Base-by-base conservation (phyloP, 208 protist genomes). In the Tetramitus jugosus region DNA sequence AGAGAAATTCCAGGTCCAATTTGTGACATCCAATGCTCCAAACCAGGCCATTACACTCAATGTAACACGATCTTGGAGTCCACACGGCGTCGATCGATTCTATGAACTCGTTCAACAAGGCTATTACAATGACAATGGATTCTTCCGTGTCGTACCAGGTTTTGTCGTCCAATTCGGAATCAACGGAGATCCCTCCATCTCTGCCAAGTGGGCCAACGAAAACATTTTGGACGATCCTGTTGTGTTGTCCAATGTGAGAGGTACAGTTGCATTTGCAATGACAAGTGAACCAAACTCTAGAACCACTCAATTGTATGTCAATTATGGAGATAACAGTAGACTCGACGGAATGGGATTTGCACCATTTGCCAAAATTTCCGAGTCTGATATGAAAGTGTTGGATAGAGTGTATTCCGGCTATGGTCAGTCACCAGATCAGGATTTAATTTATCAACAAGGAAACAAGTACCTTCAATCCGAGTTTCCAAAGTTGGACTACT, bases 151-250 rank as follows among this genome's bases (percentile, higher is more conserved):
- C 4, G 39, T 83, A 2, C 64, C 75, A 13, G 49, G 33, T 17
- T 85, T 85, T 52, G 71, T 85, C 35, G 82, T 76, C 0, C 82
- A 85, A 79, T 85, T 78, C 53, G 82, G 82, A 33, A 82, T 85
- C 76, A n/a, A 20, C 8, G 80, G 42, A 33, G 46, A 81, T 31
- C 69, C 80, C 0, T 60, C 8, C 0, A 60, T 45, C 17, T 79
- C 68, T n/a, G 76, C 56, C 2, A 62, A 76, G 39, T 83, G 75
- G 79, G 20, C 6, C 3, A 39, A 76, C 26, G 74, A 33, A 43
- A 61, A 33, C n/a, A 81, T 84, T 42, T 37, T 79, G 62, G 81
- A 84, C 49, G 81, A 84, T 52, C 68, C 68, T 23, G 77, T 77
- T 60, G n/a, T 35, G 1, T 45, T 14, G 29, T 78, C 62, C 72